Evolutionary conservation across 2,329 filamentous ascomycete genomes (phyloP).

Genomic region (Ceratocystis huliohia): DNA sequence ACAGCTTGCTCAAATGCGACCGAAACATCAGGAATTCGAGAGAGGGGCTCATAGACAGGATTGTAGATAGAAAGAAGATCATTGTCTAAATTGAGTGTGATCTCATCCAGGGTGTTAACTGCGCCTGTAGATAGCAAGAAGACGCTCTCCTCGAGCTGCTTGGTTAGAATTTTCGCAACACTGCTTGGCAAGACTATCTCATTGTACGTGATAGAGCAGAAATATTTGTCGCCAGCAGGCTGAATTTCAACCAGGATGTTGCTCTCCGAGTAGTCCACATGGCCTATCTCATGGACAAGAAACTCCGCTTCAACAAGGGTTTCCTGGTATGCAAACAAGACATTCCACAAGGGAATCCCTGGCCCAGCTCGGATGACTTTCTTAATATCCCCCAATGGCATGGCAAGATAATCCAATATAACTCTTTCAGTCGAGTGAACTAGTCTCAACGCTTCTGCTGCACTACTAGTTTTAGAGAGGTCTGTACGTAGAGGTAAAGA

Average conservation of each 20-base stretch:
- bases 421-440: slow-evolving; percentile 54
- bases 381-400: slow-evolving; percentile 59
- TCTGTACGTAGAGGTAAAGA: slow-evolving; percentile 61
- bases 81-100: slow-evolving; percentile 24
- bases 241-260: slow-evolving; percentile 65
- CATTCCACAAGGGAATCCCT: slow-evolving; percentile 55
- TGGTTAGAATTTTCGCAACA: slow-evolving; percentile 44
- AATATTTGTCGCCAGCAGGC: slow-evolving; percentile 37
- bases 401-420: slow-evolving; percentile 48
- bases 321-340: slow-evolving; percentile 76
- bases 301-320: slow-evolving; percentile 35
- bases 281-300: slow-evolving; percentile 42
- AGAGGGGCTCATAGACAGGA: slow-evolving; percentile 26
- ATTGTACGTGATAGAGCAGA: slow-evolving; percentile 38
- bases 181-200: slow-evolving; percentile 36
- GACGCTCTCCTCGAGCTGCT: slow-evolving; percentile 47
- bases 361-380: slow-evolving; percentile 43
- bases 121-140: slow-evolving; percentile 26
- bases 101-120: slow-evolving; percentile 6
- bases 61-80: slow-evolving; percentile 40
- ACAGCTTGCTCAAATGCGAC: slow-evolving; percentile 43
- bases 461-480: slow-evolving; percentile 37
- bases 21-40: slow-evolving; percentile 35
- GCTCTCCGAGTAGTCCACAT: slow-evolving; percentile 63
- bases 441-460: slow-evolving; percentile 48